Evolutionary conservation across 1,139 yeast genomes (phyloP).

Genomic region (Saccharomyces hybrid): DNA sequence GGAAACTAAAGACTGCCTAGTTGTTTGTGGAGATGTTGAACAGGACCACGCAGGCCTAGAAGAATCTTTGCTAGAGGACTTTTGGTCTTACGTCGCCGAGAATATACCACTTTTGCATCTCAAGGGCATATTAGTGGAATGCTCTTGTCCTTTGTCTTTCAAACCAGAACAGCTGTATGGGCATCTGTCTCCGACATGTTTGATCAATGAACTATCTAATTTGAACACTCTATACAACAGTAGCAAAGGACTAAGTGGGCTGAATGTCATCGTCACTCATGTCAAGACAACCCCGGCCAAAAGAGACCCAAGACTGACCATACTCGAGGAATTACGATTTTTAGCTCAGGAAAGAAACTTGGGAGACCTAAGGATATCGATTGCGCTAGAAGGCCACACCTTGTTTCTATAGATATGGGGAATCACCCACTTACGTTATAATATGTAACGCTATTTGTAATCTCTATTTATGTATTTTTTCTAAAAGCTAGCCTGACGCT

Average conservation of each 20-base stretch:
- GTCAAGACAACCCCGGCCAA: slow-evolving; percentile 49
- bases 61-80: slow-evolving; percentile 37
- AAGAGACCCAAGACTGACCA: slow-evolving; percentile 49
- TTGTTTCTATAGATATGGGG: slow-evolving; percentile 13
- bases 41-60: slow-evolving; percentile 7
- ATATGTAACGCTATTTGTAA: not conserved
- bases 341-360: slow-evolving; percentile 13
- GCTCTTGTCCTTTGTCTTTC: slow-evolving; percentile 47
- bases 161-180: slow-evolving; percentile 56
- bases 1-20: slow-evolving; percentile 33
- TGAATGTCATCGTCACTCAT: slow-evolving; percentile 61
- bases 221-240: slow-evolving; percentile 28
- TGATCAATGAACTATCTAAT: slow-evolving; percentile 50
- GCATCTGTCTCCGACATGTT: slow-evolving; percentile 62
- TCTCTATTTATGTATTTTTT: not conserved
- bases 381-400: slow-evolving; percentile 27
- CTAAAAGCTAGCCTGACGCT: not conserved
- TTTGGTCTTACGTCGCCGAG: slow-evolving; percentile 56
- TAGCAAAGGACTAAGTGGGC: slow-evolving; percentile 27
- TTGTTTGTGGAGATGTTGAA: slow-evolving; percentile 51
- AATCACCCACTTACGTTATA: not conserved
- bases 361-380: slow-evolving; percentile 19
- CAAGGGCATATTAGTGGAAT: slow-evolving; percentile 61
- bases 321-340: slow-evolving; percentile 42
- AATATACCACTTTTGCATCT: slow-evolving; percentile 37